A percentile compares a stretch with the other conserved stretches of the same genome.
phyloP scores from a whole-genome alignment of 257 asterid species.

The Marsdenia floribunda region DNA sequence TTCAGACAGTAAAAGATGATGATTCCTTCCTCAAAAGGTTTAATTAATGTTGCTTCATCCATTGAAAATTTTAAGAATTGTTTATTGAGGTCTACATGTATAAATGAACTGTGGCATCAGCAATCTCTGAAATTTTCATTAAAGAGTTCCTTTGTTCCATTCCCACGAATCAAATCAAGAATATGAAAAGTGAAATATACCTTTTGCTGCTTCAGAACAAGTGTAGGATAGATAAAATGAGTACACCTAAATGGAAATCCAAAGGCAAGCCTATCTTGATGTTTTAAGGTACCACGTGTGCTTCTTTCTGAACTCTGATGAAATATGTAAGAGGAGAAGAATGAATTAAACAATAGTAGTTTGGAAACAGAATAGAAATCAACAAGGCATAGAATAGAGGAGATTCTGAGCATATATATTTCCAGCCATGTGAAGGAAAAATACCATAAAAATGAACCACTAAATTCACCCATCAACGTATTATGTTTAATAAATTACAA shows the following conservation, averaged over 20 bases:
- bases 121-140: neutral
- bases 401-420: neutral
- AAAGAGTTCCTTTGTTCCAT: neutral
- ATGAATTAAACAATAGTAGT: neutral
- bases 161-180: conserved; percentile 5
- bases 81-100: neutral
- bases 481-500: neutral
- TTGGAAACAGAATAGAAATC: neutral
- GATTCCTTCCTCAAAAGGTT: neutral
- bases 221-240: conserved; percentile 17
- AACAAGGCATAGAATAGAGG: neutral
- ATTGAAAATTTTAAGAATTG: neutral
- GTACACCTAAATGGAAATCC: conserved; percentile 19
- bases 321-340: conserved; percentile 13
- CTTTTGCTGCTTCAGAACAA: conserved; percentile 30
- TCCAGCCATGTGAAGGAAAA: neutral
- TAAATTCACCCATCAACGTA: neutral
- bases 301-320: conserved; percentile 32
- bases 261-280: conserved; percentile 18
- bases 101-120: neutral
- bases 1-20: neutral
- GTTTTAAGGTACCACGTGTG: conserved; percentile 22
- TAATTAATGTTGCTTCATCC: neutral
- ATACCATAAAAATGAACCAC: neutral
- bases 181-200: conserved; percentile 30